phyloP scores from a whole-genome alignment of 1,139 yeast genomes.

The Suhomyces bokatorum region DNA sequence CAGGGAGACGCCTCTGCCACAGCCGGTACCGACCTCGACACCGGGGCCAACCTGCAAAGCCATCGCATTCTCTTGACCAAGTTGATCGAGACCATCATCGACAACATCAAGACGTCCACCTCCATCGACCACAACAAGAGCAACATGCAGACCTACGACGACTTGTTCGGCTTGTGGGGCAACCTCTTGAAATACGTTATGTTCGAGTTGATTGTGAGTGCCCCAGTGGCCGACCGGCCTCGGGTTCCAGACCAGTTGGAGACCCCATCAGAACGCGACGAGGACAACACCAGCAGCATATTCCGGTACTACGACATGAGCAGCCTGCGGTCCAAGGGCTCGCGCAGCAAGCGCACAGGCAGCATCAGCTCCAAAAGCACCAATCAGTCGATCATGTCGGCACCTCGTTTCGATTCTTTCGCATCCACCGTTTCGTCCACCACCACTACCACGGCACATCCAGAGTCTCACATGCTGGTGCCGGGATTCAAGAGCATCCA shows the following conservation, averaged over 20 bases:
- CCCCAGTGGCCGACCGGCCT: too few species aligned
- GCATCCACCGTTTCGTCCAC: conserved; percentile 11
- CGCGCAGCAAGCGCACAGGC: conserved; percentile 4
- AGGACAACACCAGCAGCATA: conserved; percentile 3
- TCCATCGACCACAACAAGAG: conserved; percentile 4
- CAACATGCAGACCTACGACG: conserved; percentile 10
- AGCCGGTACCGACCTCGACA: not conserved
- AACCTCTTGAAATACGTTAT: conserved; percentile 20
- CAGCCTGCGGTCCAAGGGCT: conserved; percentile 1
- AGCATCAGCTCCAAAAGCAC: conserved; percentile 16
- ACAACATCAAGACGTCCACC: conserved; percentile 16
- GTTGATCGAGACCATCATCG: conserved; percentile 18
- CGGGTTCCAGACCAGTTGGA: conserved; percentile 1
- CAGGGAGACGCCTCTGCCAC: too few species aligned
- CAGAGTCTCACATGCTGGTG: conserved; percentile 1
- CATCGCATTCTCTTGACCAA: conserved; percentile 16
- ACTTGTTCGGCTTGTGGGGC: conserved; percentile 21
- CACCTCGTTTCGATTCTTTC: conserved; percentile 14
- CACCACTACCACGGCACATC: not conserved
- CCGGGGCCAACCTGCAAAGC: conserved; percentile 2
- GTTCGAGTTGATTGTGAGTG: conserved; percentile 15
- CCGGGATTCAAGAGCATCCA: conserved; percentile 3
- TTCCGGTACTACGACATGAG: conserved; percentile 6
- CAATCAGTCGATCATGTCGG: conserved; percentile 16
- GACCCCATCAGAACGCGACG: conserved; percentile 1